A percentile compares a stretch with the other conserved stretches of the same genome.
These are phyloP conservation scores for Haplographium delicatum DNA, from an alignment of 495 filamentous ascomycete species.

Conservation along the genomic window DNA sequence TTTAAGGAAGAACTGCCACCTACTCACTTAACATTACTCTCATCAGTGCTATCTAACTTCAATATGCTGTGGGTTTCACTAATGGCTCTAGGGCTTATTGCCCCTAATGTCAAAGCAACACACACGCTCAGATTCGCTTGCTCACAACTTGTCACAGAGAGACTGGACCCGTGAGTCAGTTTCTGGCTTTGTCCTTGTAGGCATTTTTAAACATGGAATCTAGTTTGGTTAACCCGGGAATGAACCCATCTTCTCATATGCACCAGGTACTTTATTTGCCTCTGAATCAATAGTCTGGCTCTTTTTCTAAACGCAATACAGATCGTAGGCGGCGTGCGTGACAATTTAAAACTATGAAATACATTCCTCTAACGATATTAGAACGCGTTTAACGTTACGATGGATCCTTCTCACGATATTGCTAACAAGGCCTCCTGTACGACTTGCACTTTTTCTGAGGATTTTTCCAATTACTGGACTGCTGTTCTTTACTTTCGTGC, in stretches of 20 bases:
- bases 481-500: conserved; percentile 36
- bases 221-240: conserved; percentile 24
- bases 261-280: too few relatives aligned
- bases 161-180: neutral
- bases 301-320: too few relatives aligned
- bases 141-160: neutral
- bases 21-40: too few relatives aligned
- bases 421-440: conserved; percentile 29
- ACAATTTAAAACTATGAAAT: neutral
- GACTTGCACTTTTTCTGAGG: conserved; percentile 30
- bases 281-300: too few relatives aligned
- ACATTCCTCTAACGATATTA: neutral
- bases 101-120: neutral
- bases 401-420: conserved; percentile 28
- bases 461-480: conserved; percentile 41
- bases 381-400: conserved; percentile 31
- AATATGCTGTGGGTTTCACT: neutral
- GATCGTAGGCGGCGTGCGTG: conserved; percentile 31
- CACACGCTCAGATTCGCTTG: neutral
- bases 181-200: neutral
- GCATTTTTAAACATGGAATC: neutral
- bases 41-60: too few relatives aligned
- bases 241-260: conserved; percentile 31
- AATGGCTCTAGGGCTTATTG: neutral
- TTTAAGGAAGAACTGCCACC: too few relatives aligned